phyloP scores from a whole-genome alignment of 176 grass and related monocot genomes.

The Oryza rufipogon region DNA sequence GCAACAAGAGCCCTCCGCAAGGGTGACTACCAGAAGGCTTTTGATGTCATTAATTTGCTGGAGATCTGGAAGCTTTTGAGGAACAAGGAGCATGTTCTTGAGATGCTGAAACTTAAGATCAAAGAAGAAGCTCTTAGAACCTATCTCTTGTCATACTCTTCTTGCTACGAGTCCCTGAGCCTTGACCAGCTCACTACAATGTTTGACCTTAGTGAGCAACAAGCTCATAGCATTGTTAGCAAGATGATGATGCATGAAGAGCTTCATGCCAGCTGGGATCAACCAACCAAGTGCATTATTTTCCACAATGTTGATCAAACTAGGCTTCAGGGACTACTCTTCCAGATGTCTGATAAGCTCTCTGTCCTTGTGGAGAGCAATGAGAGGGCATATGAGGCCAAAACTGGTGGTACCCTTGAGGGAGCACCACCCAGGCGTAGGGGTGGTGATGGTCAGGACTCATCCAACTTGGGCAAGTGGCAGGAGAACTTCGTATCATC shows the following conservation, averaged over 20 bases:
- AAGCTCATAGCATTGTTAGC: constrained; percentile 77
- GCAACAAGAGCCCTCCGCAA: constrained; percentile 76
- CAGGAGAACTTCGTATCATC: constrained; percentile 71
- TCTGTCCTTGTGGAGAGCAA: constrained; percentile 83
- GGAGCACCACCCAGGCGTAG: constrained; percentile 71
- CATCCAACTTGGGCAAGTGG: constrained; percentile 61
- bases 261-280: constrained; percentile 90
- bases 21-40: constrained; percentile 78
- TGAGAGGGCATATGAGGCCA: constrained; percentile 86
- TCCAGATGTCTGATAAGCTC: constrained; percentile 92
- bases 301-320: constrained; percentile 95
- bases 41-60: constrained; percentile 63
- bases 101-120: constrained; percentile 87
- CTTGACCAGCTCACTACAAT: constrained; percentile 77
- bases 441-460: constrained; percentile 72
- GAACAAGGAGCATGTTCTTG: constrained; percentile 73
- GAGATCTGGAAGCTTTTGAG: constrained; percentile 92
- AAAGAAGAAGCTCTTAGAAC: constrained; percentile 93
- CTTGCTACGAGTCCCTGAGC: constrained; percentile 76
- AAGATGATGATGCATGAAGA: constrained; percentile 98
- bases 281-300: constrained; percentile 78
- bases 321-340: constrained; percentile 83
- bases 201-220: constrained; percentile 79
- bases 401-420: constrained; percentile 85
- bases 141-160: constrained; percentile 78